Evolutionary conservation across 345 rosid genomes (phyloP).

Genomic region (Arabidopsis suecica): DNA sequence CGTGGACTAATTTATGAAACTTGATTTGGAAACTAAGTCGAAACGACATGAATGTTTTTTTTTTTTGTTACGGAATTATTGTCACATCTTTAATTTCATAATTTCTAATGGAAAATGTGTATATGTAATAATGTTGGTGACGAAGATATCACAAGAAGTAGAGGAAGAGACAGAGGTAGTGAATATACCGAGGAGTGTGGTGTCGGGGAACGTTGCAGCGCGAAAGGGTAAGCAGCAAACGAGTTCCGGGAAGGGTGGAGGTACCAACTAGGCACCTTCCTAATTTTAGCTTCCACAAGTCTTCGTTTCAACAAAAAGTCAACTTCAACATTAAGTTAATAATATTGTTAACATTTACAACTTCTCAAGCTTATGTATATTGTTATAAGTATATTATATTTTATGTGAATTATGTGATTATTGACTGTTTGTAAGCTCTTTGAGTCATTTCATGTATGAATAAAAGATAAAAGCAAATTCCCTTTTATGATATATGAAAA

Average conservation of each 20-base stretch:
- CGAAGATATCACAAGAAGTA: slow-evolving; percentile 25
- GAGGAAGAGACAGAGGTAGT: slow-evolving; percentile 26
- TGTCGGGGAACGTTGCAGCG: slow-evolving; percentile 2
- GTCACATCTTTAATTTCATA: not conserved
- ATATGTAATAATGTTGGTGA: not conserved
- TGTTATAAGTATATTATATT: not conserved
- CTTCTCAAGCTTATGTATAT: slow-evolving; percentile 1
- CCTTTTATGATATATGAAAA: not conserved
- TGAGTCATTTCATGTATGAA: slow-evolving; percentile 3
- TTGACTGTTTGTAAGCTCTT: not conserved
- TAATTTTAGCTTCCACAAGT: not conserved
- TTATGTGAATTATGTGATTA: not conserved
- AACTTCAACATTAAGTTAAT: slow-evolving; percentile 8
- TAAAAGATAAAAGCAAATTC: not conserved
- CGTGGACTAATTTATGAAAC: not conserved
- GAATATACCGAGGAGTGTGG: slow-evolving; percentile 29
- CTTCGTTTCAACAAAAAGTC: slow-evolving; percentile 7
- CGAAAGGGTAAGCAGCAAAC: slow-evolving; percentile 1
- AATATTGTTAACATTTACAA: not conserved
- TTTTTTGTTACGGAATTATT: not conserved
- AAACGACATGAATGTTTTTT: not conserved
- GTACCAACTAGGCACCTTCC: slow-evolving; percentile 16
- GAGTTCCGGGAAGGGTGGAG: slow-evolving; percentile 37
- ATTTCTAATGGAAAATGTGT: not conserved
- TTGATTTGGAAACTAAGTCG: not conserved